phyloP scores from a whole-genome alignment of 2,329 filamentous ascomycete genomes.

The Colletotrichum sp. region DNA sequence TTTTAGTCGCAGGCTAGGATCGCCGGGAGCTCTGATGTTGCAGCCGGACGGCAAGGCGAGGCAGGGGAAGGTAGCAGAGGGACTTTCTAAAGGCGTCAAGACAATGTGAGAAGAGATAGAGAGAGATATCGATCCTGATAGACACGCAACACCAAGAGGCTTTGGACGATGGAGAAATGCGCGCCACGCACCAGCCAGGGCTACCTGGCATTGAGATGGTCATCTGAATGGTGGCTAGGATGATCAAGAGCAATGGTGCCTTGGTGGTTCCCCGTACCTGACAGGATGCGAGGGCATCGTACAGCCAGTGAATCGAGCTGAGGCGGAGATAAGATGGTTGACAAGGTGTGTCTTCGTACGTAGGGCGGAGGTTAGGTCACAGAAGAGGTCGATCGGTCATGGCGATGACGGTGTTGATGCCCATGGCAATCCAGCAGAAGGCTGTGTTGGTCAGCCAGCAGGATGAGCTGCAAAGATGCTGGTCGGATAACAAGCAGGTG shows the following conservation, averaged over 20 bases:
- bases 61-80: conserved; percentile 7
- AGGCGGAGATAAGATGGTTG: background rate
- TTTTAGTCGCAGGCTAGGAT: conserved; percentile 7
- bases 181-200: background rate
- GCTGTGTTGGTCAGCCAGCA: background rate
- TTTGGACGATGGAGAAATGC: background rate
- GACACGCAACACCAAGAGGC: background rate
- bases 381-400: background rate
- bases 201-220: background rate
- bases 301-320: background rate
- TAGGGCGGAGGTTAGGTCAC: background rate
- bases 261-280: background rate
- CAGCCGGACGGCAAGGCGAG: conserved; percentile 18
- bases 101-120: conserved; percentile 15
- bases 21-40: conserved; percentile 15
- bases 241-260: background rate
- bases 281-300: background rate
- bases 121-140: background rate
- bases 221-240: background rate
- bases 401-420: background rate
- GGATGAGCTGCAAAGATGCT: background rate
- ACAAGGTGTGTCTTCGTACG: background rate
- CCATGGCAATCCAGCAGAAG: background rate
- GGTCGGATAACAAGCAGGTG: background rate
- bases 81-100: background rate